Evolutionary conservation across 73 alveolate species (phyloP), one percentile per base, ranked within the genome.

Genomic region (Paramecium caudatum): DNA sequence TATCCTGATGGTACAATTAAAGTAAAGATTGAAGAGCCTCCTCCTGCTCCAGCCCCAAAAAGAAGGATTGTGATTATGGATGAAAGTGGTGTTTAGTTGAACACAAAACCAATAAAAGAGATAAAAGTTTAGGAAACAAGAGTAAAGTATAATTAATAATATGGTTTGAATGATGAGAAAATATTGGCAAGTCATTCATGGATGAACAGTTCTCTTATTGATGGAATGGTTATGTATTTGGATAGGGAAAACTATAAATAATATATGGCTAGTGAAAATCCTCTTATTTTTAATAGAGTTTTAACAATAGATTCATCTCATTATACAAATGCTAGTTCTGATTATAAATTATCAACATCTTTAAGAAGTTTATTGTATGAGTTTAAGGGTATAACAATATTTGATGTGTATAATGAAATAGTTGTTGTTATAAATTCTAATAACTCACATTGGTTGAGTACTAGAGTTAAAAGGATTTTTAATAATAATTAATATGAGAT

Each of bases 391-490:
- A n/a, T 68, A n/a, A 15, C 61, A 32, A 68, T 68, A 1, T 32
- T 34, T 34, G 50, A 68, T 68, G 33, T 68, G 3, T 68, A 1
- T 13, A 0, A 32, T 9, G 34, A 37, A 10, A 33, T 68, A 13
- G 32, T 12, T 33, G 36, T 68, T 15, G 8, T 68, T n/a, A 43
- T 68, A 0, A 68, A 68, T 68, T 34, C 12, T 3, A 68, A 30
- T 2, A 68, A 68, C 34, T 3, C 84, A 7, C 84, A 68, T 68
- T 68, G 84, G 84, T 68, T n/a, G 25, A 32, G 25, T 8, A 43
- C 30, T 19, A 8, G 23, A 21, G 80, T 55, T 1, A 55, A 55
- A 30, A 68, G 47, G 15, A 32, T 32, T 5, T 0, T 25, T 17
- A 10, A 15, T 7, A 1, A 34, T n/a, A 32, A 23, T 1, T 3